Base-by-base conservation (phyloP, 1,284 basidiomycete genomes). In the Athelia psychrophila region DNA sequence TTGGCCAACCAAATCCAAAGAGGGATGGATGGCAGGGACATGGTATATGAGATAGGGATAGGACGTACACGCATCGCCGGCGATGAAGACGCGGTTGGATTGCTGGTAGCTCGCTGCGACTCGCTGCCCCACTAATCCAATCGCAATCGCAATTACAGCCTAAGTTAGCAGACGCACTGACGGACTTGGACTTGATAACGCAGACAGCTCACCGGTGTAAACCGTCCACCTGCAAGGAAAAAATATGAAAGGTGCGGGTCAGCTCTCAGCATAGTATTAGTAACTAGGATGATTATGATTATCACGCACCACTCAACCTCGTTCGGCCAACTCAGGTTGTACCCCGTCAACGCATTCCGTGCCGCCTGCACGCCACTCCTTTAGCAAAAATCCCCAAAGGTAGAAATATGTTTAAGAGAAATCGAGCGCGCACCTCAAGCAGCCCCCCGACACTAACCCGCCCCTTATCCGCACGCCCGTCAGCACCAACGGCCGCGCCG, bases 21-120 rank as follows among this genome's bases (percentile, higher is more conserved):
- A 12, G 12, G 12, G 33, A n/a, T 12, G 33, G n/a, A n/a, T 35
- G 12, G n/a, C 12, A 10, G 33, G n/a, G n/a, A n/a, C 12, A 35
- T 10, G n/a, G n/a, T 10, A 12, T 10, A 35, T n/a, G 33, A 35
- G 10, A 35, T 35, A 35, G 10, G 33, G 33, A n/a, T 35, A n/a
- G 10, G 33, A 35, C 83, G 80, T 81, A 83, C 32, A 91, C 1
- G 86, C 86, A 67, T 91, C 88, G 1, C 90, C 89, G 1, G 84
- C 88, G 55, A 93, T 92, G 66, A 93, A 93, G 3, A 91, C 77
- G 0, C 91, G 80, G 16, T 91, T 81, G 22, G 81, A 66, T 2
- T 79, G 70, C 3, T 84, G 84, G 65, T 81, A 93, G 13, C 72
- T 71, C 3, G 84, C 79, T 2, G 88, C 88, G 2, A 93, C 86